Base-by-base conservation (phyloP, 208 protist species). In the Angomonas deanei region DNA sequence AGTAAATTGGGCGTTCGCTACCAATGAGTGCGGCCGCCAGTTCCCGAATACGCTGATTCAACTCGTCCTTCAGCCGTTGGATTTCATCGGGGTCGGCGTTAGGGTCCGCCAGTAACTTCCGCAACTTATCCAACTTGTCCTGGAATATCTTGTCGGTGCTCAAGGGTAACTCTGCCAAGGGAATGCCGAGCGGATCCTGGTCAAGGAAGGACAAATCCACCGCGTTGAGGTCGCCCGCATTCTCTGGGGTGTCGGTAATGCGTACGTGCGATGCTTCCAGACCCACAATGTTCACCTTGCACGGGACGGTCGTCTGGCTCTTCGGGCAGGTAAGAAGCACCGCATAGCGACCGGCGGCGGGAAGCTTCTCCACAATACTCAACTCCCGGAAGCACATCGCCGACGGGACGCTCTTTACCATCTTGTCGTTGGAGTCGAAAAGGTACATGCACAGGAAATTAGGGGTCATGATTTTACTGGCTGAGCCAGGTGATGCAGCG, bases 301-400 rank as follows among this genome's bases (percentile, higher is more conserved):
- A 72, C 23, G 76, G 76, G 10, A 84, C 75, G 0, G 64, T 50
- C 21, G 72, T 80, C 23, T 47, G 64, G 17, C 65, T 72, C 23
- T 61, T 65, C 0, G 80, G 76, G 61, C 80, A 91, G 26, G 79
- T 84, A 36, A 68, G 57, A 11, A 67, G 68, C 13, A 91, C 28
- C 5, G 68, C 57, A 52, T 88, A 84, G 21, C 68, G 69, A 2
- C 77, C 81, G 8, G 74, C 52, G 17, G 23, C 17, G 1, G 49
- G 36, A 8, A 89, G 55, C 8, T 71, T 55, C 10, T 77, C 50
- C 15, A 85, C 78, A 26, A 87, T 23, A 36, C 80, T 79, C 21
- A 74, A 75, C 48, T 91, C 84, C 30, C 80, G 76, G 69, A 79
- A 91, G 61, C 76, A 78, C 30, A 75, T 77, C 23, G 84, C 72